These are phyloP conservation scores for Bryoglossum gracile DNA, from an alignment of 495 filamentous ascomycete species.

Conservation along the genomic window DNA sequence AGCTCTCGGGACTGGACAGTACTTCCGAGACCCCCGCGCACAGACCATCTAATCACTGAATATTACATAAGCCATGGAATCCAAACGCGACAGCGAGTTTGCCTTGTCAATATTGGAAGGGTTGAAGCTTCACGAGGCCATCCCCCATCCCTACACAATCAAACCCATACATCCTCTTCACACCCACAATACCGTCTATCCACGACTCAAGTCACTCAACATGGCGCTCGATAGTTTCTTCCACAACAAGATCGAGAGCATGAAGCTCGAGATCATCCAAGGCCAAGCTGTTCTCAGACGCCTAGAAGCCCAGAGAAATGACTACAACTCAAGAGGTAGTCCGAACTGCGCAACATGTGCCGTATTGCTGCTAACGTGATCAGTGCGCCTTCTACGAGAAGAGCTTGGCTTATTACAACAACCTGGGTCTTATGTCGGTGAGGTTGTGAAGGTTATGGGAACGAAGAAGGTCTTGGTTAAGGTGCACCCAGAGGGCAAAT, in stretches of 20 bases:
- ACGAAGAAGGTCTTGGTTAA: constrained; percentile 99
- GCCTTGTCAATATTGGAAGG: too few species aligned
- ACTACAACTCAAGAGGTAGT: constrained; percentile 85
- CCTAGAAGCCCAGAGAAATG: constrained; percentile 96
- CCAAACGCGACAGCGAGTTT: background rate
- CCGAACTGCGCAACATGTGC: too few species aligned
- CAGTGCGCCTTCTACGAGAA: constrained; percentile 85
- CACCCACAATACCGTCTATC: background rate
- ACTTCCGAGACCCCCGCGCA: too few species aligned
- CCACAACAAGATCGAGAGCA: constrained; percentile 98
- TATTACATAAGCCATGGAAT: too few species aligned
- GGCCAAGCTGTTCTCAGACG: constrained; percentile 91
- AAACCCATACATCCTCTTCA: background rate
- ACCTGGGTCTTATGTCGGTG: constrained; percentile 95
- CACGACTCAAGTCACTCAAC: too few species aligned
- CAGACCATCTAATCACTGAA: too few species aligned
- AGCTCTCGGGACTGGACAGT: too few species aligned
- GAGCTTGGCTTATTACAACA: constrained; percentile 95
- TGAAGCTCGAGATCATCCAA: constrained; percentile 99
- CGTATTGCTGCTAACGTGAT: constrained; percentile 17
- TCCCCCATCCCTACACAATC: background rate
- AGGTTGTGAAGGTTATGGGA: constrained; percentile 99
- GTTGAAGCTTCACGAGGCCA: constrained; percentile 2
- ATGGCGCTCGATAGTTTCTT: constrained; percentile 99
- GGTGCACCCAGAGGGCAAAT: constrained; percentile 99